A percentile compares a stretch with the other conserved stretches of the same genome.
phyloP scores from a whole-genome alignment of 345 rosid genomes.

The Euphorbia lathyris region DNA sequence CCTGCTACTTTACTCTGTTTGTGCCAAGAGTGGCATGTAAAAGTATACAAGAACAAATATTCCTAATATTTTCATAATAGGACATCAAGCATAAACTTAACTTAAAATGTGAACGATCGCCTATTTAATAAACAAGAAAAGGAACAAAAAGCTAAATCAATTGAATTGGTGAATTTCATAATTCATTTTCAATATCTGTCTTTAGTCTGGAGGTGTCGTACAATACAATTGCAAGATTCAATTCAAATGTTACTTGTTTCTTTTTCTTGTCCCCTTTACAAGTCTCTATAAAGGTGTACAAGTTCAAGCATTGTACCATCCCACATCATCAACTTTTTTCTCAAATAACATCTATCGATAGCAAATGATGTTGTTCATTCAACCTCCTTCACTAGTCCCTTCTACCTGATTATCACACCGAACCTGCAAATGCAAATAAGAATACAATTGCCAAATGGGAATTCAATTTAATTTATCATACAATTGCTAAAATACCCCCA shows the following conservation, averaged over 20 bases:
- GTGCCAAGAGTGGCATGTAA: too few species aligned
- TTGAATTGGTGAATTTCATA: neutral
- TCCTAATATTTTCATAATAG: too few species aligned
- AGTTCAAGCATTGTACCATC: neutral
- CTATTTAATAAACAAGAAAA: neutral
- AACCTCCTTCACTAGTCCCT: too few species aligned
- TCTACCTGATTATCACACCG: neutral
- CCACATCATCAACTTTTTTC: neutral
- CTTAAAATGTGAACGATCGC: too few species aligned
- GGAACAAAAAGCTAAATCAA: neutral
- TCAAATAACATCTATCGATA: neutral
- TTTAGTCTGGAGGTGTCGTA: neutral
- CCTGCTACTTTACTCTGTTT: too few species aligned
- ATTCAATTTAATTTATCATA: too few species aligned
- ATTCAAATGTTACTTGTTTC: too few species aligned
- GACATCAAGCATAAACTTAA: too few species aligned
- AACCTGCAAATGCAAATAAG: neutral
- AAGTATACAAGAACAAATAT: too few species aligned
- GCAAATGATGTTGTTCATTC: neutral
- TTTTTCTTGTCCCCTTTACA: neutral
- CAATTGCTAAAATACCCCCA: too few species aligned
- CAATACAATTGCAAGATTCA: neutral
- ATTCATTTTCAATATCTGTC: neutral
- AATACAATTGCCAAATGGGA: too few species aligned
- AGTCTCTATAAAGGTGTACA: neutral